A percentile compares a stretch with the other conserved stretches of the same genome.
Conservation (phyloP, 169 alveolate species). For the Cryptosporidium parvum region DNA sequence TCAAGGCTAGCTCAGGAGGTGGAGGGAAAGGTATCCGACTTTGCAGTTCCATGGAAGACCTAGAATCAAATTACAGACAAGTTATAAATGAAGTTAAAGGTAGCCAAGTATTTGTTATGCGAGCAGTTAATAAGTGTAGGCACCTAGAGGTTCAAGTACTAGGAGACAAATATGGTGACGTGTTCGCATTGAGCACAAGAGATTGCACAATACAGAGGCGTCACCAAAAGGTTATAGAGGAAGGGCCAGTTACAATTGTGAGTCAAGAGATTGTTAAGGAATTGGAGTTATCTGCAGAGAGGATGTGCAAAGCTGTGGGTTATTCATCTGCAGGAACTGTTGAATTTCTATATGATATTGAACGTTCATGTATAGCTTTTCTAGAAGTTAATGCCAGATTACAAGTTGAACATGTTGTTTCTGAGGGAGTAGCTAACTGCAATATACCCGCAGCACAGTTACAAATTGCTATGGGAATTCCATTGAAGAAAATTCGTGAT, state of each 20-base stretch:
- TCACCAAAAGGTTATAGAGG: slow-evolving; percentile 93
- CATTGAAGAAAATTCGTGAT: slow-evolving; percentile 85
- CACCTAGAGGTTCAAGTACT: slow-evolving; percentile 91
- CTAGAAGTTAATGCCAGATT: slow-evolving; percentile 90
- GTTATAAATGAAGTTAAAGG: slow-evolving; percentile 77
- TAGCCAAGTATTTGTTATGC: slow-evolving; percentile 68
- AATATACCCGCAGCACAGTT: slow-evolving; percentile 87
- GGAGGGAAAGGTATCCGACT: slow-evolving; percentile 96
- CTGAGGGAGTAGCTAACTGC: slow-evolving; percentile 92
- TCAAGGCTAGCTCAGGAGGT: slow-evolving; percentile 96
- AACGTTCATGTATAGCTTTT: slow-evolving; percentile 85
- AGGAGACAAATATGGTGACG: slow-evolving; percentile 91
- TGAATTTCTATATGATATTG: slow-evolving; percentile 90
- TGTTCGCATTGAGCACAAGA: slow-evolving; percentile 89
- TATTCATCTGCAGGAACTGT: slow-evolving; percentile 90
- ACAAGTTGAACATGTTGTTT: slow-evolving; percentile 95
- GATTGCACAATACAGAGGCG: slow-evolving; percentile 94
- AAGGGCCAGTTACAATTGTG: slow-evolving; percentile 90
- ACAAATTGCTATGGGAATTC: slow-evolving; percentile 89
- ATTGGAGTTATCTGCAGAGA: slow-evolving; percentile 91
- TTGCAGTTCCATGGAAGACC: slow-evolving; percentile 80
- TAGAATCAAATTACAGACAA: slow-evolving; percentile 82
- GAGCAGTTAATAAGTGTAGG: slow-evolving; percentile 73
- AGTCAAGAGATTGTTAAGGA: slow-evolving; percentile 84
- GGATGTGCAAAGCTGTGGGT: slow-evolving; percentile 89